Base-by-base conservation (phyloP, 306 rosid species). In the Parietaria judaica region DNA sequence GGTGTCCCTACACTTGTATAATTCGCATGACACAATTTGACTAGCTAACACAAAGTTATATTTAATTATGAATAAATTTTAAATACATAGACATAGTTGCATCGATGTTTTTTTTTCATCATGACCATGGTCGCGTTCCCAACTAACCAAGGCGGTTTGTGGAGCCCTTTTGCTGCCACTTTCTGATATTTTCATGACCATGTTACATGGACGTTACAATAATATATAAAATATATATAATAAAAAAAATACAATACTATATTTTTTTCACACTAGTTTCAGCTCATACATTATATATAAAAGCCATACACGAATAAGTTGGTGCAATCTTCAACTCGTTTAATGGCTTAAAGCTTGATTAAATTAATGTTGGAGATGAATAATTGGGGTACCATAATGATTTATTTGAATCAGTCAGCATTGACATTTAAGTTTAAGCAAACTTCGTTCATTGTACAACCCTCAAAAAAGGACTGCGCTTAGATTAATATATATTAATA, bases 131-230 rank as follows among this genome's bases (percentile, higher is more conserved):
- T 48, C 63, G 3, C 46, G 51, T 66, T 56, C 65, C 39, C 64
- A 49, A 59, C 14, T 11, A 43, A 1, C 34, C 3, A 3, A 35
- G 66, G 53, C 65, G 71, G 80, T 74, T 66, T 66, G 83, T 77
- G 88, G 88, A 72, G 80, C 77, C 83, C 80, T 59, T 39, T 56
- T 57, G 76, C 47, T 48, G 51, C 17, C 11, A 7, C 36, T 49
- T 23, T 23, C 31, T 49, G 11, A 36, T 46, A 16, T 46, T 39
- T 45, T 61, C 13, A 36, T 36, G 65, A 23, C 65, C 31, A 47
- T 31, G 44, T 61, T 61, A 10, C 65, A 45, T 46, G 65, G 37
- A 45, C 54, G 9, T 41, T 41, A 8, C 45, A 5, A 41, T 41
- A 41, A 1, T 1, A 1, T 5, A 41, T 41, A 41, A 5, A 41